These are phyloP conservation scores for Acacia melanoxylon DNA, from an alignment of 306 rosid genomes.

Conservation along the genomic window DNA sequence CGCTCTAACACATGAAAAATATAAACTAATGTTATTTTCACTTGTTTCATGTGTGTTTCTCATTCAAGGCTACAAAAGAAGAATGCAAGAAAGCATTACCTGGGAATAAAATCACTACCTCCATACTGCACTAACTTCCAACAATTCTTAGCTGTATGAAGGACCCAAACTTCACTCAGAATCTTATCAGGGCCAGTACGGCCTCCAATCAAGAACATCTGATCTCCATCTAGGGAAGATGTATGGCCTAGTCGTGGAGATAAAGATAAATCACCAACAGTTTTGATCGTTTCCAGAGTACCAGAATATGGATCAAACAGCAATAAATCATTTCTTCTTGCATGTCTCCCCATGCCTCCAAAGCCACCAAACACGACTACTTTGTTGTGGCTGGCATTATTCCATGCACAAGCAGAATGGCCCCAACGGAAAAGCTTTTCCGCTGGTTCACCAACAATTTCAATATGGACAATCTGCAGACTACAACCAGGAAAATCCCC, in stretches of 20 bases:
- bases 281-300: conserved; percentile 40
- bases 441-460: conserved; percentile 60
- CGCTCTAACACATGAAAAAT: neutral
- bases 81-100: conserved; percentile 47
- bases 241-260: conserved; percentile 80
- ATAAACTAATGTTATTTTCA: neutral
- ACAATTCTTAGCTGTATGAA: conserved; percentile 45
- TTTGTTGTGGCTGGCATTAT: conserved; percentile 32
- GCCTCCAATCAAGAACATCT: conserved; percentile 81
- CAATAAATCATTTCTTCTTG: conserved; percentile 63
- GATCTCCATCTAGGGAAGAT: conserved; percentile 62
- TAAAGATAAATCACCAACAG: conserved; percentile 49
- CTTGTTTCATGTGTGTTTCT: conserved; percentile 10
- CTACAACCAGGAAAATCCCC: conserved; percentile 39
- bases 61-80: conserved; percentile 10
- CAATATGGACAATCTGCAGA: conserved; percentile 55
- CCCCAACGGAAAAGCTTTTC: conserved; percentile 90
- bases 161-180: conserved; percentile 75
- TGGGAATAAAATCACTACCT: conserved; percentile 67
- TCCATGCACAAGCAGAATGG: conserved; percentile 64
- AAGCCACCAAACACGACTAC: conserved; percentile 82
- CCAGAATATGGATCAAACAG: conserved; percentile 61
- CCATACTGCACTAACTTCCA: conserved; percentile 62
- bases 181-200: conserved; percentile 81
- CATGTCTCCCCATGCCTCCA: conserved; percentile 94